Base-by-base conservation (phyloP, 2,329 filamentous ascomycete genomes). In the Orbilia quercus region DNA sequence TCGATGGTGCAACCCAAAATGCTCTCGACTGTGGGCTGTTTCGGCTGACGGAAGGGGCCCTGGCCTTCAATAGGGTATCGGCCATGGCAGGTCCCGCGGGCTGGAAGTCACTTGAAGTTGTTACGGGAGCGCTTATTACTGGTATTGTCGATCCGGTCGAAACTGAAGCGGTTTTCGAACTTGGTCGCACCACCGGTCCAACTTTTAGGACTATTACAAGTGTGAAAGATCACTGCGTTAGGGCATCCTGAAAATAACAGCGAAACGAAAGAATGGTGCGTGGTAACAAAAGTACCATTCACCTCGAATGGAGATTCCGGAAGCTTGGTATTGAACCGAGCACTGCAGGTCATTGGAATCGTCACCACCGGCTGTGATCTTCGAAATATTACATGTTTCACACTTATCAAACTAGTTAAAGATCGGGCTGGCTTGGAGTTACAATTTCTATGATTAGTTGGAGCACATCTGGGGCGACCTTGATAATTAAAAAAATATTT, bases 61-160 rank as follows among this genome's bases (percentile, higher is more conserved):
- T 44, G 36, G 53, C 36, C n/a, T 11, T 16, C 9, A 58, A 58
- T 12, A 44, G 7, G 9, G 6, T 58, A 28, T 36, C 53, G 16
- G 31, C 25, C 9, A 25, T 6, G 36, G 11, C 3, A 18, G 18
- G 20, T 42, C 16, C 12, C 22, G 25, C 34, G 5, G 23, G 38
- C 9, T 58, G 53, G 40, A 28, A 58, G 12, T 28, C 28, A 16
- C 53, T 58, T 54, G 50, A 20, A 38, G 50, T 7, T 20, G 28
- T 36, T 2, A n/a, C 22, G 14, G 16, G 7, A 12, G 20, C 20
- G 22, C 20, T 9, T 7, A 58, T 58, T 36, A 58, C 59, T 4
- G 62, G 51, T n/a, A 66, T 57, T n/a, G 44, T 51, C 11, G 62
- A 66, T 20, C 62, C 62, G 20, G 42, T 66, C 25, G 28, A 66